phyloP scores from a whole-genome alignment of 2,329 filamentous ascomycete species.

The Arthrocladium fulminans region DNA sequence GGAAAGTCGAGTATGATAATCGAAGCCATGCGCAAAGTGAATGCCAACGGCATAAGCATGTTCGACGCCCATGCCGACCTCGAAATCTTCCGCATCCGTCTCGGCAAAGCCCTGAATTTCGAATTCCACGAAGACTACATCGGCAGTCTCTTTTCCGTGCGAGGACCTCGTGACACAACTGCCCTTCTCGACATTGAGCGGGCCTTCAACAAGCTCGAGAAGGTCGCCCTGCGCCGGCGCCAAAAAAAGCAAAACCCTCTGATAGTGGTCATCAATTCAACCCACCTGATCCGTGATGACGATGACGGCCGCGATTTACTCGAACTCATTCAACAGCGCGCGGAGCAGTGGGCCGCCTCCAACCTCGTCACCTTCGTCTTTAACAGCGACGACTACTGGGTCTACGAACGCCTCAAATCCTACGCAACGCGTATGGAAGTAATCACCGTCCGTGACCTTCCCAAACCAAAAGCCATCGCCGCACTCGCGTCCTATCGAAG shows the following conservation, averaged over 20 bases:
- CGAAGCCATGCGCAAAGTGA: constrained; percentile 86
- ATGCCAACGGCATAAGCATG: constrained; percentile 86
- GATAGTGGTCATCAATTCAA: constrained; percentile 88
- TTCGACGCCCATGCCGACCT: constrained; percentile 92
- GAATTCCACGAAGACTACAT: constrained; percentile 94
- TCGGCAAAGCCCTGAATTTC: constrained; percentile 90
- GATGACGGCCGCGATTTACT: constrained; percentile 88
- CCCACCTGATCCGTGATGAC: constrained; percentile 83
- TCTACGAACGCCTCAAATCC: constrained; percentile 88
- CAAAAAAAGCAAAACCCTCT: constrained; percentile 52
- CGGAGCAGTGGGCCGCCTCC: constrained; percentile 90
- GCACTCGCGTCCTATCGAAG: constrained; percentile 73
- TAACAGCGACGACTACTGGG: constrained; percentile 97
- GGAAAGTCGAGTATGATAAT: constrained; percentile 96
- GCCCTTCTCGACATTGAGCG: constrained; percentile 91
- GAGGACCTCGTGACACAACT: constrained; percentile 82
- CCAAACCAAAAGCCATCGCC: constrained; percentile 64
- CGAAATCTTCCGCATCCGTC: constrained; percentile 85
- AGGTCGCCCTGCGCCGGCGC: constrained; percentile 67
- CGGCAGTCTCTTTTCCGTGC: constrained; percentile 88
- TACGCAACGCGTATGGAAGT: constrained; percentile 93
- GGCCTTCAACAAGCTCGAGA: constrained; percentile 95
- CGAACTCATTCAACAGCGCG: constrained; percentile 88
- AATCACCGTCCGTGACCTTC: constrained; percentile 72
- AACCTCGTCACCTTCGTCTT: constrained; percentile 83